Conservation (phyloP, 352 stramenopile genomes). For the Globisporangium apiculatum region DNA sequence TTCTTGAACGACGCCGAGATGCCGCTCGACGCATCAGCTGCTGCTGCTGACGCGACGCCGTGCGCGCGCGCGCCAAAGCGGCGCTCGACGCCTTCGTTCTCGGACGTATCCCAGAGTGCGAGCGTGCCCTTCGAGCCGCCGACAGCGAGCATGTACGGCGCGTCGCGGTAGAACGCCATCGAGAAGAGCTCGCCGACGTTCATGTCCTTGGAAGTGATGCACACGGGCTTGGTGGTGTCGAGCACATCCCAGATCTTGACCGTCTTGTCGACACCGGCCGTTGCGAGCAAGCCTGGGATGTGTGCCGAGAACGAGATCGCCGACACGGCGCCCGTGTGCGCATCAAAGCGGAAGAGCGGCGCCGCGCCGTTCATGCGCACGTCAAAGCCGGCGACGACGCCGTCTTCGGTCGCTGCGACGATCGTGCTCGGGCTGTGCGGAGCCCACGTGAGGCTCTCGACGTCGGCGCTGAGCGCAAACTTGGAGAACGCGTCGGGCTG, state of each 20-base stretch:
- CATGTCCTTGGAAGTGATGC: constrained; percentile 89
- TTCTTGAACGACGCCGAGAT: constrained; percentile 72
- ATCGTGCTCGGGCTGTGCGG: constrained; percentile 90
- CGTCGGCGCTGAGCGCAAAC: constrained; percentile 77
- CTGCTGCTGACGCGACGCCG: constrained; percentile 19
- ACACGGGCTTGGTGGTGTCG: constrained; percentile 60
- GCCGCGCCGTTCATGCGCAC: constrained; percentile 91
- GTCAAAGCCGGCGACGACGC: constrained; percentile 92
- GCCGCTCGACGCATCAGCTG: constrained; percentile 17
- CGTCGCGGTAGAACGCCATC: constrained; percentile 87
- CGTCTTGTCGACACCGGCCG: constrained; percentile 95
- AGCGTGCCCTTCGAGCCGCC: constrained; percentile 85
- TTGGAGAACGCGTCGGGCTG: constrained; percentile 71
- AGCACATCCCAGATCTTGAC: constrained; percentile 96
- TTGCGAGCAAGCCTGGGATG: constrained; percentile 92
- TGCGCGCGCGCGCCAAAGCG: constrained; percentile 76
- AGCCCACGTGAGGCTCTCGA: constrained; percentile 93
- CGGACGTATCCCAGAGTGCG: constrained; percentile 86
- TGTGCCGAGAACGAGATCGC: constrained; percentile 81
- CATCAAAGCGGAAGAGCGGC: constrained; percentile 91
- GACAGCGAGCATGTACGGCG: constrained; percentile 85
- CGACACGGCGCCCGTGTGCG: constrained; percentile 85
- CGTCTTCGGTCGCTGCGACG: constrained; percentile 93
- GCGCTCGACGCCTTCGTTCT: constrained; percentile 81
- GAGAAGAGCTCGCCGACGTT: constrained; percentile 90